Evolutionary conservation across 2,329 filamentous ascomycete species (phyloP), one percentile per base, ranked within the genome.

Genomic region (Arthrobotrys iridis): DNA sequence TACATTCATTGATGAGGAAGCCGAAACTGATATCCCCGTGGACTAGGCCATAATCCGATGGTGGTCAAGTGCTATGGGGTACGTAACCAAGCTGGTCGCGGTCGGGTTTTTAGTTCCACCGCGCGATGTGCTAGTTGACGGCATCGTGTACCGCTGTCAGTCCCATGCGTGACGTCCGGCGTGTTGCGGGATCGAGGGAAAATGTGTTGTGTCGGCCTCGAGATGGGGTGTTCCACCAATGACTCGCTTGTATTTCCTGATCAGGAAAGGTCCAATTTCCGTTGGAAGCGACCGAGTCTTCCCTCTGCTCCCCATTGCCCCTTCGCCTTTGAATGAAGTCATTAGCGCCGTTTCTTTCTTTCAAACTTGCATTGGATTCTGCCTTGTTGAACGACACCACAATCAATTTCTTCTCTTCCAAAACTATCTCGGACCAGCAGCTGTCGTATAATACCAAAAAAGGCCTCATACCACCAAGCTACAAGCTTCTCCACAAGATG

Each of bases 241-340:
- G 30, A 6, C 52, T 68, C 64, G 64, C 64, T 60, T 68, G 43
- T 5, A 40, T 59, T 46, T 33, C 64, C 41, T 52, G 55, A 48
- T 68, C 20, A 20, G 64, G 64, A 5, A 33, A 48, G 30, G 33
- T n/a, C 43, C 30, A 68, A 58, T 68, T 68, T 58, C 41, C 48
- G 13, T 48, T 24, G 63, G 33, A 64, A 64, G 40, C 63, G 50
- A 66, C 40, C 63, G 63, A 58, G 18, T 15, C 13, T 8, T 18
- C 8, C 18, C 18, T 26, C 37, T n/a, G n/a, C n/a, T n/a, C n/a
- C n/a, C n/a, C n/a, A n/a, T n/a, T n/a, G n/a, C n/a, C n/a, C n/a
- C n/a, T n/a, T n/a, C 20, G 41, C 15, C 24, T 20, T 15, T 37
- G 30, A 67, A 67, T 68, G 64, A 68, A 68, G 64, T 68, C 64